Percentiles rank a stretch among this genome's conserved stretches.
Conservation (phyloP, 805 yeast genomes). For the Ogataea populi-albae region DNA sequence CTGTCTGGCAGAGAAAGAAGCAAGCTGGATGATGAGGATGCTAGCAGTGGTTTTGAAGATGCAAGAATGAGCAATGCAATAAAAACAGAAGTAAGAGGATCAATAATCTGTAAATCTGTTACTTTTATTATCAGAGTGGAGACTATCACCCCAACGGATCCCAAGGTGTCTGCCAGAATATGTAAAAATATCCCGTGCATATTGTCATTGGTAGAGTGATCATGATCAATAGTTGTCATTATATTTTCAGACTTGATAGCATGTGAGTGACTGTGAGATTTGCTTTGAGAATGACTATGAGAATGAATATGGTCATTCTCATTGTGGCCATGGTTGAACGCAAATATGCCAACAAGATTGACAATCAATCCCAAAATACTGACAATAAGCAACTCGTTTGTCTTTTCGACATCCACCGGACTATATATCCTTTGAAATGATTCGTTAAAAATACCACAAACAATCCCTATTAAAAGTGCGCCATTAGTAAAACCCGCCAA, state of each 20-base stretch:
- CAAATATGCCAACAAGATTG: conserved; percentile 88
- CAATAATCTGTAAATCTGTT: conserved; percentile 72
- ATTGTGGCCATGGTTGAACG: conserved; percentile 83
- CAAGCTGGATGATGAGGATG: conserved; percentile 73
- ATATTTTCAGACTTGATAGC: conserved; percentile 23
- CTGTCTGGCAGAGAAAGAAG: conserved; percentile 52
- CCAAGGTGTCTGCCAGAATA: conserved; percentile 91
- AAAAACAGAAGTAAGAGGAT: conserved; percentile 86
- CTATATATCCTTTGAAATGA: conserved; percentile 76
- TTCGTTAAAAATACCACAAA: conserved; percentile 82
- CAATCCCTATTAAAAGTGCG: conserved; percentile 80
- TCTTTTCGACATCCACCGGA: conserved; percentile 75
- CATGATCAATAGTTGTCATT: conserved; percentile 26
- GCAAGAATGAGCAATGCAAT: conserved; percentile 77
- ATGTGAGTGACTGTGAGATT: conserved; percentile 25
- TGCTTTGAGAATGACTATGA: conserved; percentile 23
- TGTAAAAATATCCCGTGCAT: conserved; percentile 95
- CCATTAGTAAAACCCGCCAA: conserved; percentile 96
- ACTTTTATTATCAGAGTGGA: conserved; percentile 76
- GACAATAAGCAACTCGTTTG: conserved; percentile 81
- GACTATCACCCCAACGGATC: conserved; percentile 94
- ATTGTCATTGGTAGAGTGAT: conserved; percentile 50
- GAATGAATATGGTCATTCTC: conserved; percentile 44
- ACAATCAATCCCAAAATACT: conserved; percentile 82
- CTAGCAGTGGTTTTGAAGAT: conserved; percentile 81